Base-by-base conservation (phyloP, 148 eudicot genomes). In the Linanthus parryae region DNA sequence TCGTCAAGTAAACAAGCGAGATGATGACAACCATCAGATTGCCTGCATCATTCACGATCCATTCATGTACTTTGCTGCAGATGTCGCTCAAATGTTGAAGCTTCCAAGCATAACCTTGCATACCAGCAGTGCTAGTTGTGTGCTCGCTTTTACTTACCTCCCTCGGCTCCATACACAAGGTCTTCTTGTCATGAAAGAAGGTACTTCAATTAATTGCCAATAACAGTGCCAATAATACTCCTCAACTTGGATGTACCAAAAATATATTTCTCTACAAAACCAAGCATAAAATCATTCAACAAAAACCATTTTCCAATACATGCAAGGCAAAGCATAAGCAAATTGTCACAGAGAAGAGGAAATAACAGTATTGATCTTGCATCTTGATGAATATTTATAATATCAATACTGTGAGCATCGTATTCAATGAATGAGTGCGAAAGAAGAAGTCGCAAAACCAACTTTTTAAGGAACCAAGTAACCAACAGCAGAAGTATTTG, bases 21-120 rank as follows among this genome's bases (percentile, higher is more conserved):
- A 17, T 30, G 30, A 45, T n/a, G 31, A 38, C 2, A 5, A 3
- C 36, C 20, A 58, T 48, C 26, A 34, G 46, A 20, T 63, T 0
- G 48, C 54, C 0, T 59, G 71, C 21, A 42, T 72, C 13, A 48
- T 72, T 7, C 55, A 66, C 26, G 77, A 72, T 54, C 2, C 45
- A 8, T 27, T 66, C 37, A 42, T 62, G 72, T 23, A 25, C 14
- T 66, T 52, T 48, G 64, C 44, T 0, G 77, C 44, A 38, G 34
- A 23, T 17, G 72, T 58, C 16, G 77, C 68, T 8, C 23, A 14
- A 30, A 10, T 25, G 9, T 5, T 66, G 18, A 24, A 54, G 55
- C 23, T 72, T 30, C 71, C 71, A 0, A 52, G 46, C 26, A 30
- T 62, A 3, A 48, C 57, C 3, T 29, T 72, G 13, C 46, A 57